These are phyloP conservation scores for Tilletia caries DNA, from an alignment of 1,284 basidiomycete species.

Conservation along the genomic window DNA sequence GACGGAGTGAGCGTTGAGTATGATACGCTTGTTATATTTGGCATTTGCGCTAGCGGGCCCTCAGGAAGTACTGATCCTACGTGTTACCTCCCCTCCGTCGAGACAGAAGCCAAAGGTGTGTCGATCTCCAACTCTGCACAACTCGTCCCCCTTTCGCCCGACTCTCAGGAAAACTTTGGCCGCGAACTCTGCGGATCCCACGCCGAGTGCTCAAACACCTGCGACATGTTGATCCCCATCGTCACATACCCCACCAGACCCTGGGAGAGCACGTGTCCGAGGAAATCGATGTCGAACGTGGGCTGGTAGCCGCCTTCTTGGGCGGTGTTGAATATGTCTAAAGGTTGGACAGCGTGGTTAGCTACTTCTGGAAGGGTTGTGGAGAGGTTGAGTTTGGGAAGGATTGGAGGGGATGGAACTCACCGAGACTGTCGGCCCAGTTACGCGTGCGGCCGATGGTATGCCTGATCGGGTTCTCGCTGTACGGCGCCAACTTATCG, in stretches of 20 bases:
- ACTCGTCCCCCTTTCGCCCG: background rate
- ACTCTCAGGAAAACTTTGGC: background rate
- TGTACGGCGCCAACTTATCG: conserved; percentile 55
- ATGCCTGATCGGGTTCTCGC: conserved; percentile 53
- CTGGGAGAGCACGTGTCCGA: conserved; percentile 56
- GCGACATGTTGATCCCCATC: conserved; percentile 51
- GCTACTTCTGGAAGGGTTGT: background rate
- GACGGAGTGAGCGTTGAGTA: too few species aligned
- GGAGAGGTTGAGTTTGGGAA: background rate
- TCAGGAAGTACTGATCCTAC: background rate
- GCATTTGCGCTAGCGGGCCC: background rate
- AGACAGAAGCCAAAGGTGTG: background rate
- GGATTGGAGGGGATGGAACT: background rate
- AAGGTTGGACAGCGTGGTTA: conserved; percentile 25
- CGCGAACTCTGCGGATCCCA: background rate
- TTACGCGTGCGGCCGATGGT: conserved; percentile 56
- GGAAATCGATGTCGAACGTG: conserved; percentile 55
- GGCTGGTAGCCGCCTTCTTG: conserved; percentile 45
- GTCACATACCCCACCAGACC: conserved; percentile 57
- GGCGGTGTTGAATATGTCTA: conserved; percentile 56
- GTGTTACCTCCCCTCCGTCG: background rate
- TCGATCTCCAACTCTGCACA: background rate
- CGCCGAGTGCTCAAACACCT: background rate
- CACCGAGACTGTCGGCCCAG: conserved; percentile 53
- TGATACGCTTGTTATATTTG: background rate